Evolutionary conservation across 768 basidiomycete species (phyloP).

Genomic region (Coprinopsis cinerea): DNA sequence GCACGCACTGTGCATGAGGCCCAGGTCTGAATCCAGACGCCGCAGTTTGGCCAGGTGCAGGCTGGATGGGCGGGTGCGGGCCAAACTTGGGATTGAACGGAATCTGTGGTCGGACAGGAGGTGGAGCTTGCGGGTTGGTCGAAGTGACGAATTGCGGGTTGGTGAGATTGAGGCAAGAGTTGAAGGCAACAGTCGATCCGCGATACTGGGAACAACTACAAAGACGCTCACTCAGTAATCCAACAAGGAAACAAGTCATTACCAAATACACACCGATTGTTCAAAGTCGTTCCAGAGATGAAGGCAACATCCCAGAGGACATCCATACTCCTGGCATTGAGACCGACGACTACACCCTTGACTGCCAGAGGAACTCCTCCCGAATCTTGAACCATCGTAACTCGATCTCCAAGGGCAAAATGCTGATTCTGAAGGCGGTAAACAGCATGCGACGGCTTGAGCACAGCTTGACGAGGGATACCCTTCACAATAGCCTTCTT

Average conservation of each 20-base stretch:
- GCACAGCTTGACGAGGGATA: constrained; percentile 87
- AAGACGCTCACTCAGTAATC: constrained; percentile 3
- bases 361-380: constrained; percentile 86
- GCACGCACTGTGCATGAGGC: constrained; percentile 20
- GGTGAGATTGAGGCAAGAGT: constrained; percentile 84
- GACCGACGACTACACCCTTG: constrained; percentile 90
- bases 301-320: constrained; percentile 96
- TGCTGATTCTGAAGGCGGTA: constrained; percentile 86
- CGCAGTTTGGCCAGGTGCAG: constrained; percentile 45
- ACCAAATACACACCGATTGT: constrained; percentile 55
- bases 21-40: constrained; percentile 66
- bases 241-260: background rate
- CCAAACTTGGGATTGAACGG: constrained; percentile 68
- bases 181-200: constrained; percentile 82
- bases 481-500: constrained; percentile 92
- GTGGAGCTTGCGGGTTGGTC: constrained; percentile 55
- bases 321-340: constrained; percentile 85
- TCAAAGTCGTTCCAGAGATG: constrained; percentile 85
- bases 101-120: constrained; percentile 36
- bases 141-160: constrained; percentile 80
- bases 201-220: constrained; percentile 91
- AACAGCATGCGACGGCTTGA: constrained; percentile 87
- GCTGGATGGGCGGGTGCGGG: constrained; percentile 55
- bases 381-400: constrained; percentile 93
- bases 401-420: constrained; percentile 87